These are phyloP conservation scores for Croton setiger DNA, from an alignment of 441 rosid genomes.

Conservation along the genomic window DNA sequence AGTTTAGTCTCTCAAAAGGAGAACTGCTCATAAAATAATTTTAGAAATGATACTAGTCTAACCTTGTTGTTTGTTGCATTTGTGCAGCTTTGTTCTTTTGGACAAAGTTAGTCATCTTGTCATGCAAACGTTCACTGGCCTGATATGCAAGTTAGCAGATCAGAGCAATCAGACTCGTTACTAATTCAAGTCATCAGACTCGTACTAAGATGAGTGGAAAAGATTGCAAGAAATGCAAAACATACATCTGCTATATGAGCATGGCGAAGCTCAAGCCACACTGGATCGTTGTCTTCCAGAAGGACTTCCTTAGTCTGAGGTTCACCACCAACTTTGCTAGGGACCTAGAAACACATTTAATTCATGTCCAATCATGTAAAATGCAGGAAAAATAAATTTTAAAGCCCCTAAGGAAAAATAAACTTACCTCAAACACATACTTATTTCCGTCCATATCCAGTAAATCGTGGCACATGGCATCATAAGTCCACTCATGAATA, in stretches of 20 bases:
- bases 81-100: constrained; percentile 98
- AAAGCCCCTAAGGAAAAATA: constrained; percentile 3
- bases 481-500: constrained; percentile 99
- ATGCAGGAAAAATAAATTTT: not conserved
- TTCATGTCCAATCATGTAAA: not conserved
- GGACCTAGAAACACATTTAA: constrained; percentile 49
- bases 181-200: too few species aligned
- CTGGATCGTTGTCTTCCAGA: constrained; percentile 87
- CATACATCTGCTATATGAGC: constrained; percentile 96
- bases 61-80: constrained; percentile 86
- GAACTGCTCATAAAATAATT: constrained; percentile 10
- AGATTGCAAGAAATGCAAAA: constrained; percentile 5
- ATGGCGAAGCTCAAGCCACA: constrained; percentile 98
- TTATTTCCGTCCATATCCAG: constrained; percentile 92
- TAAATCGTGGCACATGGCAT: constrained; percentile 97
- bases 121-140: constrained; percentile 95
- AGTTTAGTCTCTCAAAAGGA: not conserved
- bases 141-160: too few species aligned
- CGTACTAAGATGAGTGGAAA: constrained; percentile 4
- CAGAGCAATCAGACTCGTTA: too few species aligned
- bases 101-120: constrained; percentile 84
- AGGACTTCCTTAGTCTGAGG: constrained; percentile 85
- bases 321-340: constrained; percentile 66
- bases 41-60: constrained; percentile 14
- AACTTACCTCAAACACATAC: constrained; percentile 69